Evolutionary conservation across 164 flowering plant species (phyloP), one percentile per base, ranked within the genome.

Genomic region (Vitis rupestris): DNA sequence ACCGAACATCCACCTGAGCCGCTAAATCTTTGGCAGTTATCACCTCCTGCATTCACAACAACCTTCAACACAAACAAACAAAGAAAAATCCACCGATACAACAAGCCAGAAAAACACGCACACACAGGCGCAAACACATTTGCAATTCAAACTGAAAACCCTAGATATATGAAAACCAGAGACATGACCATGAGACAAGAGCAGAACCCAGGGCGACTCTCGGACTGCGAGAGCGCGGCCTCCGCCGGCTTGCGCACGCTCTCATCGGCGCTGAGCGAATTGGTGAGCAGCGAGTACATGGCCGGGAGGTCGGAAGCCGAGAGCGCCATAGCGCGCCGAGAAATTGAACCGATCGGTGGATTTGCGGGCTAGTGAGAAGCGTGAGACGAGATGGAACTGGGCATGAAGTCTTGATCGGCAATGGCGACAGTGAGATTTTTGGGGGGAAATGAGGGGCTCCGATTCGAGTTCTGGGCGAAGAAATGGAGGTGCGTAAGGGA

Each of bases 181-280:
- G n/a, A 48, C 19, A 53, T 10, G 83, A 92, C 98, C 95, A 95
- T 76, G 23, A 95, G 88, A 63, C 97, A 95, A 27, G 96, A 95
- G 80, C 97, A 95, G 74, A 95, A 95, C 6, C 99, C 97, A 52
- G 99, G 94, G 50, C 90, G 71, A 72, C 77, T 78, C 67, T 93
- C 98, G 55, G 87, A 93, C 79, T 90, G 86, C 27, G 94, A 79
- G 9, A 95, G 92, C 19, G 97, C 87, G 52, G 80, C 67, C 82
- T 90, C 97, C 0, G 98, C 96, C 11, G 90, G 96, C 62, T 85
- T 84, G 2, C 98, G 93, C 58, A 91, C 30, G 69, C 61, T 73
- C 48, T 74, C 80, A 63, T 95, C 97, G 27, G 73, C 79, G 68
- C 97, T 91, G 72, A 93, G 78, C 9, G 97, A 88, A 77, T 90